Evolutionary conservation across 2,329 filamentous ascomycete species (phyloP), one percentile per base, ranked within the genome.

Genomic region (Ceratocystiopsis sp.): DNA sequence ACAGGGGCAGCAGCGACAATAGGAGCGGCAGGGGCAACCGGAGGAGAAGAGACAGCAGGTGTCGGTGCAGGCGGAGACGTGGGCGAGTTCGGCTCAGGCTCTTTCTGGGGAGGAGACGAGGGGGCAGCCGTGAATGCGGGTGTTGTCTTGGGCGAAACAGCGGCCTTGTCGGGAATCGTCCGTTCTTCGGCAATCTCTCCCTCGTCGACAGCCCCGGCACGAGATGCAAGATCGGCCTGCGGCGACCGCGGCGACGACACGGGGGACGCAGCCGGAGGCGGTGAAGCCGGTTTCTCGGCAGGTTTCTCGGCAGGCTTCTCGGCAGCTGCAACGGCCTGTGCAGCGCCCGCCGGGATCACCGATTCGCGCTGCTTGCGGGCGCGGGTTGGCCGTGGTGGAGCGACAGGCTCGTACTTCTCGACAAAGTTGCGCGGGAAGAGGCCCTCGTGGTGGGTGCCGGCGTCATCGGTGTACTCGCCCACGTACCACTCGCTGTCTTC

Each of bases 381-480:
- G 54, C 91, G 78, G 49, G 75, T 72, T 45, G 91, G 91, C 46
- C 91, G 78, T 47, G 87, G 85, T 47, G 91, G 91, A 49, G 89
- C 81, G 45, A 78, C 81, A 35, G 91, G 91, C 60, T 96, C 89
- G 62, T 85, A 93, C 63, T 80, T 85, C 62, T 98, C 91, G 56
- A 98, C 91, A 58, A 98, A 98, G 64, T 96, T 98, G 59, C 82
- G 80, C 42, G 86, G 89, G 61, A 95, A 96, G 54, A 95, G 82
- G 52, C 89, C 89, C 56, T 87, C 78, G 57, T 78, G 74, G 61
- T 80, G 85, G 49, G 61, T 63, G 45, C 91, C 91, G 42, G 69
- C 62, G 47, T 77, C 75, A 61, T 93, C 84, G 50, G 78, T 66
- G 59, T 94, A 95, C 61, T 91, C 81, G 52, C 91, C 89, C 49